Evolutionary conservation across 1,139 yeast species (phyloP).

Genomic region (Suhomyces anneliseae): DNA sequence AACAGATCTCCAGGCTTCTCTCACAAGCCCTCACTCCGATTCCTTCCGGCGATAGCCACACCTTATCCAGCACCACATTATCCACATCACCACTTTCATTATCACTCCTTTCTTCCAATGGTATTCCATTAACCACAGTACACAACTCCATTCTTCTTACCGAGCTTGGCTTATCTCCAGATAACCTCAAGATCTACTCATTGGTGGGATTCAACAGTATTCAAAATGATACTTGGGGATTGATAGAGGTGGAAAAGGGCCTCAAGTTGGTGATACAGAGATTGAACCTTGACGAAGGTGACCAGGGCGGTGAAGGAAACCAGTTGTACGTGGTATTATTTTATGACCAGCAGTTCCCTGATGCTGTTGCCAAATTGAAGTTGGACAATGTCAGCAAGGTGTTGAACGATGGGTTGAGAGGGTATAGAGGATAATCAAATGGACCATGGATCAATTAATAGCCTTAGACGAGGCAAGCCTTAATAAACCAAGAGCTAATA

Average conservation of each 20-base stretch:
- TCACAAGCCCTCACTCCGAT: slow-evolving; percentile 41
- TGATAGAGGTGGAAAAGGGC: slow-evolving; percentile 33
- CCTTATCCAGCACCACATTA: slow-evolving; percentile 12
- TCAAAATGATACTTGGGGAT: slow-evolving; percentile 30
- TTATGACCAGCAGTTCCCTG: slow-evolving; percentile 34
- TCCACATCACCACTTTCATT: slow-evolving; percentile 36
- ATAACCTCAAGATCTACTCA: slow-evolving; percentile 47
- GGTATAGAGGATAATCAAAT: slow-evolving; percentile 18
- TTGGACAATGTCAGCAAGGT: slow-evolving; percentile 36
- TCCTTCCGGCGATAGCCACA: slow-evolving; percentile 10
- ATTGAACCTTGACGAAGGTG: slow-evolving; percentile 15
- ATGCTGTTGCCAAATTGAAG: slow-evolving; percentile 45
- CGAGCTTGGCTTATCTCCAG: slow-evolving; percentile 27
- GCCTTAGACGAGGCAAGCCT: too few relatives aligned
- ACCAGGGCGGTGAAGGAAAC: background rate
- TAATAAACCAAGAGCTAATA: too few relatives aligned
- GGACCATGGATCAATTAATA: too few relatives aligned
- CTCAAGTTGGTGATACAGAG: slow-evolving; percentile 30
- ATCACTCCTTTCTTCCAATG: slow-evolving; percentile 44
- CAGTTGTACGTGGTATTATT: slow-evolving; percentile 31
- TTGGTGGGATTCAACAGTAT: slow-evolving; percentile 43
- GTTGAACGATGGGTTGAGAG: slow-evolving; percentile 36
- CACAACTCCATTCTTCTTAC: slow-evolving; percentile 16
- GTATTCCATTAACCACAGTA: slow-evolving; percentile 45
- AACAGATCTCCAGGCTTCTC: slow-evolving; percentile 43